Evolutionary conservation across 192 early-diverging fungal species (phyloP), one percentile per base, ranked within the genome.

Genomic region (Gonapodya prolifera): DNA sequence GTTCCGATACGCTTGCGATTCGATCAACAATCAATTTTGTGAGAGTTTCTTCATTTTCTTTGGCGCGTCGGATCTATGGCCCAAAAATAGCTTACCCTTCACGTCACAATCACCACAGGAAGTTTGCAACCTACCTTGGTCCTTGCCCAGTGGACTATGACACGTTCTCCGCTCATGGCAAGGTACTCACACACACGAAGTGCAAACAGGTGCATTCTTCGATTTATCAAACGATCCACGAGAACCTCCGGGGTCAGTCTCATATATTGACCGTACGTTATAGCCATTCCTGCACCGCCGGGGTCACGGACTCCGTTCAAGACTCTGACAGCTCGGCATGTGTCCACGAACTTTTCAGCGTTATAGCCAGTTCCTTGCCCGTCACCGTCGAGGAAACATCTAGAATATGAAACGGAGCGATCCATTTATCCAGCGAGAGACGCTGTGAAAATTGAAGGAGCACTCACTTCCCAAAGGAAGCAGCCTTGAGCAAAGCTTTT

Each of bases 91-190:
- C n/a, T n/a, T n/a, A n/a, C n/a, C n/a, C n/a, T n/a, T n/a, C n/a
- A 78, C n/a, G 33, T 81, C 1, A 2, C 0, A 75, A 29, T 28
- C 80, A 69, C 69, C 28, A 34, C n/a, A 80, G 34, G n/a, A 84
- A 29, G 18, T 18, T 28, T 35, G 30, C 23, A 28, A 45, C 69
- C 77, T 80, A 92, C 91, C 85, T 98, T 97, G 75, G 93, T 90
- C 77, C 98, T 96, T 0, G 96, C 98, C 98, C 98, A 99, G 79
- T 97, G 93, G 69, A 97, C 92, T 28, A 95, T 82, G 17, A 98
- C 92, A 34, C 92, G 87, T 77, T 95, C 93, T 0, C 87, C 85
- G 18, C 90, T 87, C 70, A 96, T 85, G 28, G 92, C 88, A 69
- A 97, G 79, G 79, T 95, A 96, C 23, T 91, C 91, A 79, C 94